Conservation (phyloP, 2,329 filamentous ascomycete genomes). For the Fusarium ramigenum region DNA sequence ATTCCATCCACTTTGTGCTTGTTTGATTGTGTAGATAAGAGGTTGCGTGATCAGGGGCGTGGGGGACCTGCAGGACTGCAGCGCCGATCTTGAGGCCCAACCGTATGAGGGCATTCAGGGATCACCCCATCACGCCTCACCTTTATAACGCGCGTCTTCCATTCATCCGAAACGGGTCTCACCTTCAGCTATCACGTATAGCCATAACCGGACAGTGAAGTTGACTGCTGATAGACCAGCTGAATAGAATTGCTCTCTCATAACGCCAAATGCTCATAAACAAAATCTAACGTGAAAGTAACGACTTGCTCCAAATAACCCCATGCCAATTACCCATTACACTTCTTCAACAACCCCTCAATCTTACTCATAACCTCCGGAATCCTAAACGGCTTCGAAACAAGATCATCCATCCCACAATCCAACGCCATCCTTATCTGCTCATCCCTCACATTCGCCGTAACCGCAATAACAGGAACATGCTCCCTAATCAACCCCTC, state of each 20-base stretch:
- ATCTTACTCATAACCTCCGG: constrained; percentile 65
- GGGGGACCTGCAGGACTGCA: neutral
- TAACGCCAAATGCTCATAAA: neutral
- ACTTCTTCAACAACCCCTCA: constrained; percentile 25
- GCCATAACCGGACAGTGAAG: fast-evolving
- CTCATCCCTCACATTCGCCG: constrained; percentile 60
- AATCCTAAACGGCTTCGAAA: constrained; percentile 67
- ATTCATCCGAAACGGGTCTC: too few species aligned
- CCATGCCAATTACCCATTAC: neutral
- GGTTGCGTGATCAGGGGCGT: neutral
- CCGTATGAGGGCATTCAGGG: neutral
- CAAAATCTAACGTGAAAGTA: fast-evolving
- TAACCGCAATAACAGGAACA: constrained; percentile 58
- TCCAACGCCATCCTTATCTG: constrained; percentile 50
- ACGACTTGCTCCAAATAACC: fast-evolving
- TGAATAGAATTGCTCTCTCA: neutral
- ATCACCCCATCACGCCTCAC: neutral
- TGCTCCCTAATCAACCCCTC: constrained; percentile 45
- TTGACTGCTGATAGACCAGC: too few species aligned
- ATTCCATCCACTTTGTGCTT: fast-evolving
- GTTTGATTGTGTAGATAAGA: neutral
- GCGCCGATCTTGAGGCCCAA: neutral
- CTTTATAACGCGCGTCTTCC: fast-evolving
- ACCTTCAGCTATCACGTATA: fast-evolving
- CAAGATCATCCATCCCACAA: constrained; percentile 60